A percentile compares a stretch with the other conserved stretches of the same genome.
These are phyloP conservation scores for Ophiostoma piceae DNA, from an alignment of 2,329 filamentous ascomycete species.

Conservation along the genomic window DNA sequence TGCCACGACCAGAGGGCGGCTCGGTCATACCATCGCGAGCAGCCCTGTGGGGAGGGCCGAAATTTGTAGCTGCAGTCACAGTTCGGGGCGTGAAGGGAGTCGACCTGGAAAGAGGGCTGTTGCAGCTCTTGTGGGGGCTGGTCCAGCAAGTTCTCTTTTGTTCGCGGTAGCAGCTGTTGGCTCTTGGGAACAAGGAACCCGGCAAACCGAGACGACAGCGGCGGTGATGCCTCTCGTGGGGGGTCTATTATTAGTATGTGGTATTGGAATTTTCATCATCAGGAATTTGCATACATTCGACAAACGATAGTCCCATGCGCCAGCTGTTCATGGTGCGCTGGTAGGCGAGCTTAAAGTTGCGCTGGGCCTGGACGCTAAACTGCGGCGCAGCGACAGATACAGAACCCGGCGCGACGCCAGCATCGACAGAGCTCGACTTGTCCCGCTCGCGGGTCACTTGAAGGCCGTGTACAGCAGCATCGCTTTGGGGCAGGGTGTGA, in stretches of 20 bases:
- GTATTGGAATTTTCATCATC: neutral
- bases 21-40: conserved; percentile 25
- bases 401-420: conserved; percentile 24
- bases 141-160: neutral
- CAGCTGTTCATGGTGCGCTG: conserved; percentile 30
- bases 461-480: conserved; percentile 26
- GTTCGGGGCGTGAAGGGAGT: conserved; percentile 9
- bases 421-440: conserved; percentile 21
- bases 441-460: conserved; percentile 26
- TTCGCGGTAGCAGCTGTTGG: conserved; percentile 4
- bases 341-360: conserved; percentile 29
- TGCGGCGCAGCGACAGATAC: conserved; percentile 23
- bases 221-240: neutral
- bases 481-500: conserved; percentile 26
- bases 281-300: conserved; percentile 24
- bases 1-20: conserved; percentile 30
- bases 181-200: conserved; percentile 3
- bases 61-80: neutral
- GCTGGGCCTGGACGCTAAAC: conserved; percentile 28
- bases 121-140: conserved; percentile 6
- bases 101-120: conserved; percentile 26
- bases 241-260: neutral
- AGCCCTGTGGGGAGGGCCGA: neutral
- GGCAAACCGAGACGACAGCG: conserved; percentile 14
- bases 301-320: conserved; percentile 29